These are phyloP conservation scores for Curvularia sp. DNA, from an alignment of 2,329 filamentous ascomycete genomes.

Conservation along the genomic window DNA sequence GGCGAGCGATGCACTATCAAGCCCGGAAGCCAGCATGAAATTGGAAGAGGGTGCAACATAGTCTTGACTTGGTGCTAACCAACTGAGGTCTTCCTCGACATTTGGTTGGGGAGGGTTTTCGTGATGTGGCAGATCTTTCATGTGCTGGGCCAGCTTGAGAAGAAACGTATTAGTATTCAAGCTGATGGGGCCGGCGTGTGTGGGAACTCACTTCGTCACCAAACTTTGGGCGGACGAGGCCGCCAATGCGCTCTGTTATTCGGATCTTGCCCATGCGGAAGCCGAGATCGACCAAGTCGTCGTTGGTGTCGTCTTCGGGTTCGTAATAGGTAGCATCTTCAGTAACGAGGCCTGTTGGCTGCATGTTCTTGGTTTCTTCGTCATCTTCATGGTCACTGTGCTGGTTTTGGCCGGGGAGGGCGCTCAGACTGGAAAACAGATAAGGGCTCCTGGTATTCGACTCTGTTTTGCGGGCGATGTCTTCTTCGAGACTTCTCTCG, in stretches of 20 bases:
- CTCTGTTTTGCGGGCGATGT: conserved; percentile 62
- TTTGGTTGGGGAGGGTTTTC: conserved; percentile 19
- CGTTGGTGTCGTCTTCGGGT: conserved; percentile 67
- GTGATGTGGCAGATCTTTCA: conserved; percentile 38
- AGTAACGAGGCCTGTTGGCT: conserved; percentile 68
- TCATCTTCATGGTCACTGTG: conserved; percentile 63
- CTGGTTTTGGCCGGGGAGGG: conserved; percentile 50
- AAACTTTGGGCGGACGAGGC: conserved; percentile 73
- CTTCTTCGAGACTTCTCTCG: conserved; percentile 72
- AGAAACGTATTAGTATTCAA: conserved; percentile 4
- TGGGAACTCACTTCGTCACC: conserved; percentile 67
- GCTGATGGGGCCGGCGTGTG: not conserved
- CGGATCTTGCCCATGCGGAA: conserved; percentile 74
- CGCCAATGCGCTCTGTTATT: conserved; percentile 77
- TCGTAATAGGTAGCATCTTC: conserved; percentile 74
- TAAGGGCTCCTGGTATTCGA: conserved; percentile 11
- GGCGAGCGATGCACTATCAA: conserved; percentile 58
- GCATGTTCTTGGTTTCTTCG: conserved; percentile 65
- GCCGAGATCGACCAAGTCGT: conserved; percentile 75
- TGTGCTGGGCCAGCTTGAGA: conserved; percentile 40
- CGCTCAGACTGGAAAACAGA: conserved; percentile 8
- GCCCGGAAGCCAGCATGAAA: conserved; percentile 67
- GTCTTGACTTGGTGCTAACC: conserved; percentile 68
- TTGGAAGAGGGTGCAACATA: conserved; percentile 73
- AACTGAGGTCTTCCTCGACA: conserved; percentile 46